Evolutionary conservation across 2,329 filamentous ascomycete species (phyloP).

Genomic region (Didymella keratinophila): DNA sequence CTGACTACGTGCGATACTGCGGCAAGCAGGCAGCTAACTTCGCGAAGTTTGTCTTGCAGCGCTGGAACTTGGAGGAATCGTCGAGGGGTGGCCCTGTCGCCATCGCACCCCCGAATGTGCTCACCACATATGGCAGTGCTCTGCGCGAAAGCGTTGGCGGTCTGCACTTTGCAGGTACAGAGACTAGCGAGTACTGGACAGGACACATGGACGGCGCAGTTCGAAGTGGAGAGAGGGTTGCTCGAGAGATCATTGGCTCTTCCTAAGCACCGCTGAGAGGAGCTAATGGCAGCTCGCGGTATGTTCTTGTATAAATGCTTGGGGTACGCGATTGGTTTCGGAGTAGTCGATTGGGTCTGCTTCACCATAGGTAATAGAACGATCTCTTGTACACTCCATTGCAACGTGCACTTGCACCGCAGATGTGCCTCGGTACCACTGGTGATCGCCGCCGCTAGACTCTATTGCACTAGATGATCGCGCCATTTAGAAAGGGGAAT

Average conservation of each 20-base stretch:
- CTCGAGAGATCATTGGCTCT: constrained; percentile 51
- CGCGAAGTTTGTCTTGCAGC: constrained; percentile 31
- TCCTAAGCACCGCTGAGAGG: too few species aligned
- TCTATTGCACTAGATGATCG: neutral
- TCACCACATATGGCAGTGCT: constrained; percentile 24
- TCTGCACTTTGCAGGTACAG: constrained; percentile 64
- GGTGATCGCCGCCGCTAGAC: neutral
- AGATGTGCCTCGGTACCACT: neutral
- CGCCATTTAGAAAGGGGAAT: too few species aligned
- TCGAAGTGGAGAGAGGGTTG: constrained; percentile 58
- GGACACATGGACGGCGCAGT: constrained; percentile 68
- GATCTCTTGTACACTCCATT: neutral
- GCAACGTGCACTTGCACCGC: neutral
- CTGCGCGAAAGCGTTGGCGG: constrained; percentile 42
- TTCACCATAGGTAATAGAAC: neutral
- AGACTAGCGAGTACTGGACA: constrained; percentile 62
- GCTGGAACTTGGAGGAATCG: constrained; percentile 36
- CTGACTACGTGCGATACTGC: constrained; percentile 29
- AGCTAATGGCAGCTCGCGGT: neutral
- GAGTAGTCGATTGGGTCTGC: neutral
- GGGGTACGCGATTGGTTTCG: too few species aligned
- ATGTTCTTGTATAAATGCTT: neutral
- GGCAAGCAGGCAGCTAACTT: constrained; percentile 21
- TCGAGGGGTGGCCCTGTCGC: constrained; percentile 30
- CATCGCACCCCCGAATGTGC: constrained; percentile 23